Conservation (phyloP, 2,329 filamentous ascomycete species). For the Colletotrichum orbiculare region DNA sequence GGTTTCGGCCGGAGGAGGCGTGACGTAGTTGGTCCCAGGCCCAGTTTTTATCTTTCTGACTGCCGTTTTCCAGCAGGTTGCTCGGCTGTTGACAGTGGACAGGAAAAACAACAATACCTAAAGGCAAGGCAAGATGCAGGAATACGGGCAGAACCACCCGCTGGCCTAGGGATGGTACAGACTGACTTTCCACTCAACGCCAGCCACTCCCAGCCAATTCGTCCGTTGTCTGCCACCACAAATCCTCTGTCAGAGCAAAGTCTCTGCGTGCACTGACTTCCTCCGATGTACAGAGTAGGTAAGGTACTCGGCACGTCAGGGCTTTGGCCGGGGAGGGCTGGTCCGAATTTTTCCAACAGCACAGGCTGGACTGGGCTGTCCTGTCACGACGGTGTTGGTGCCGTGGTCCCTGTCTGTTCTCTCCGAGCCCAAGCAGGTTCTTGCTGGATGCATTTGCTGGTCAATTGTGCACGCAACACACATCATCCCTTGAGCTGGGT, state of each 20-base stretch:
- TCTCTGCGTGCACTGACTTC: slow-evolving; percentile 24
- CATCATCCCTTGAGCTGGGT: background rate
- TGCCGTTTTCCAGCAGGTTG: slow-evolving; percentile 11
- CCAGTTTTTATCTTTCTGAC: slow-evolving; percentile 31
- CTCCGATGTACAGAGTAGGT: slow-evolving; percentile 8
- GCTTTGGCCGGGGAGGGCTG: slow-evolving; percentile 1
- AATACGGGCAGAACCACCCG: slow-evolving; percentile 11
- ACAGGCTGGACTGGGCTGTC: background rate
- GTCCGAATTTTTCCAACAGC: slow-evolving; percentile 15
- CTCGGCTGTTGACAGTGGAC: background rate
- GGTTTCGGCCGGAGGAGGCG: slow-evolving; percentile 31
- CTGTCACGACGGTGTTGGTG: background rate
- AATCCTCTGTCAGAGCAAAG: background rate
- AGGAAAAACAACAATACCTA: background rate
- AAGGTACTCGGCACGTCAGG: background rate
- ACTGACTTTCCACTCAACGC: background rate
- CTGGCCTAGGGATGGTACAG: slow-evolving; percentile 29
- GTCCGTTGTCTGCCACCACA: slow-evolving; percentile 23
- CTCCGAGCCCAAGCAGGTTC: background rate
- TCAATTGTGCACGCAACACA: background rate
- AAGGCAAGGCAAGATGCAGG: background rate
- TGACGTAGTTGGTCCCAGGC: slow-evolving; percentile 35
- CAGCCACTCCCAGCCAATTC: slow-evolving; percentile 30
- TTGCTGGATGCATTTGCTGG: background rate
- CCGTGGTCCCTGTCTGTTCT: background rate